Evolutionary conservation across 2,329 filamentous ascomycete species (phyloP).

Genomic region (Penicillium italicum): DNA sequence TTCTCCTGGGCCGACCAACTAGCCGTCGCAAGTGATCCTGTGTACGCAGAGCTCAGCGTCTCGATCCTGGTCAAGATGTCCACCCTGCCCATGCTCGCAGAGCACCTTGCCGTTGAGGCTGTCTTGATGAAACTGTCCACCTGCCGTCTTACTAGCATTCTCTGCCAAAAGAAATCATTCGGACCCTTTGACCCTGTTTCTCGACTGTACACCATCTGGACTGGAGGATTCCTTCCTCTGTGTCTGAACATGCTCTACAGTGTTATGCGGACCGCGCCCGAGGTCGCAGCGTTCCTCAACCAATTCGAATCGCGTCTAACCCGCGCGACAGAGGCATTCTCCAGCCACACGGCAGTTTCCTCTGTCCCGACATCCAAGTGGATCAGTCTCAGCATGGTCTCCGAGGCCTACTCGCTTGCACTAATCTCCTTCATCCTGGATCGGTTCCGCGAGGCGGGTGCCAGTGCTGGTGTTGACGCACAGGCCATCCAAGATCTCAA

Average conservation of each 20-base stretch:
- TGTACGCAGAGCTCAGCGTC: constrained; percentile 90
- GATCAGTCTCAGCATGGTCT: constrained; percentile 68
- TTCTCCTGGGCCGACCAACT: constrained; percentile 93
- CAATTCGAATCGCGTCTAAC: constrained; percentile 77
- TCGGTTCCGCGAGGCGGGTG: constrained; percentile 60
- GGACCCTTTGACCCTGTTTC: constrained; percentile 74
- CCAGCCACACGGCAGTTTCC: constrained; percentile 48
- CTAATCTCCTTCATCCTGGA: constrained; percentile 71
- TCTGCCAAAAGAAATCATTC: constrained; percentile 64
- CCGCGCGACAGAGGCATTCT: constrained; percentile 69
- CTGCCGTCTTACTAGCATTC: constrained; percentile 72
- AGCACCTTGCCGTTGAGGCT: constrained; percentile 84
- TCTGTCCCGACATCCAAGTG: constrained; percentile 51
- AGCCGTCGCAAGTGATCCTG: constrained; percentile 71
- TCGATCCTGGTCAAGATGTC: constrained; percentile 87
- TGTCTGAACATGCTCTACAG: constrained; percentile 82
- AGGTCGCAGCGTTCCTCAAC: constrained; percentile 83
- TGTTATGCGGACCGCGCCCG: constrained; percentile 74
- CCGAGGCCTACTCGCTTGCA: constrained; percentile 74
- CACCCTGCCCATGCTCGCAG: constrained; percentile 72
- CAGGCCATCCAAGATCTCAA: constrained; percentile 66
- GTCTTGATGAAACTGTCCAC: constrained; percentile 74
- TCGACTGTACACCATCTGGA: constrained; percentile 86
- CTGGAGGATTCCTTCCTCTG: constrained; percentile 78
- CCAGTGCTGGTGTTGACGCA: constrained; percentile 56